Percentiles rank a stretch among this genome's conserved stretches.
Evolutionary conservation across 495 filamentous ascomycete genomes (phyloP).

Genomic region (Penicillium waksmanii): DNA sequence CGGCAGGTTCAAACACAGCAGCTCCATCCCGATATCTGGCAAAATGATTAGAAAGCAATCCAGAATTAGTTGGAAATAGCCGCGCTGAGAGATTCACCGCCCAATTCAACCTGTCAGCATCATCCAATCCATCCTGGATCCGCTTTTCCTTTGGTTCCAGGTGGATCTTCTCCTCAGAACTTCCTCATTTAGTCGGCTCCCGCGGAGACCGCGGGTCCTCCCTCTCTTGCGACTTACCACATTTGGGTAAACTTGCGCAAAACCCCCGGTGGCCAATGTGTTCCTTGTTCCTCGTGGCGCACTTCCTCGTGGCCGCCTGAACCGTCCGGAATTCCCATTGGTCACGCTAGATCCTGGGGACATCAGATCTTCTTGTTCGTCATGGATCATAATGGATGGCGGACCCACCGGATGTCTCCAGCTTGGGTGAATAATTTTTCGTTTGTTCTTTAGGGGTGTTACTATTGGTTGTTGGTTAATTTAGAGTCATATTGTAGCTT

Average conservation of each 20-base stretch:
- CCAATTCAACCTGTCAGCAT: neutral
- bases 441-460: neutral
- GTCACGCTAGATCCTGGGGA: neutral
- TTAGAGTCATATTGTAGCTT: constrained; percentile 26
- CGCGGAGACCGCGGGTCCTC: constrained; percentile 21
- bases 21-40: neutral
- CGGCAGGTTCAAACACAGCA: constrained; percentile 3
- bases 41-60: neutral
- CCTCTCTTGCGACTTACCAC: constrained; percentile 28
- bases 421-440: constrained; percentile 2
- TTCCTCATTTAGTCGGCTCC: constrained; percentile 25
- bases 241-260: constrained; percentile 27
- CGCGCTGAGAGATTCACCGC: neutral
- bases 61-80: neutral
- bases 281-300: constrained; percentile 1
- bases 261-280: neutral
- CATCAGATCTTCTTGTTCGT: neutral
- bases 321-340: neutral
- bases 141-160: neutral
- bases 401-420: constrained; percentile 14
- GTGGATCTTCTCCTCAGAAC: constrained; percentile 31
- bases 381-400: neutral
- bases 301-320: constrained; percentile 9
- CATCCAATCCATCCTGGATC: neutral
- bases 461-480: constrained; percentile 8